Evolutionary conservation across 805 yeast genomes (phyloP), one percentile per base, ranked within the genome.

Genomic region (Nakazawaea wyomingensis): DNA sequence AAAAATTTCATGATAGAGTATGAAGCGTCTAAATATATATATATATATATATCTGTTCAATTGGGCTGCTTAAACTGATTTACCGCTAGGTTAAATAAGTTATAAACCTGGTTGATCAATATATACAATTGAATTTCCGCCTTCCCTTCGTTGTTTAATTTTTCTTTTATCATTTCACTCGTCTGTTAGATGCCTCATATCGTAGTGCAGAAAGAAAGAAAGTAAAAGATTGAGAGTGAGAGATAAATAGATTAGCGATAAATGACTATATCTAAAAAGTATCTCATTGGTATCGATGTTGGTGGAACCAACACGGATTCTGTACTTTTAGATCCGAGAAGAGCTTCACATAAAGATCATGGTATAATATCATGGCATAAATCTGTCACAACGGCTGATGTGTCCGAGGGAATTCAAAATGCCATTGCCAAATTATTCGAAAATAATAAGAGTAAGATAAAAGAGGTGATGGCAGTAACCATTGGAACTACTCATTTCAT

Each of bases 241-340:
- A 9, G 27, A 24, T 8, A 8, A 24, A 9, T 24, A 11, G 8
- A 24, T 11, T 19, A 11, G 7, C 11, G 14, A 17, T 5, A 9
- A 11, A 45, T 41, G 50, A 40, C 43, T 11, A 30, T 33, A 7
- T 13, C 30, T 3, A 43, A 39, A 24, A 45, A 42, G 3, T 39
- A 51, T 30, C 48, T 67, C 7, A 63, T 72, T 28, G 78, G 77
- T 19, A 68, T 72, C 16, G 78, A 72, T 51, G 76, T 72, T 34
- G 78, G 78, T 19, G 77, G 77, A 13, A 72, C 77, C 29, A 71
- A 71, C 56, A 69, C 76, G 1, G 77, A 72, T 52, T 61, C 71
- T 18, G 77, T 72, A 26, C 52, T 72, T 19, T 45, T 72, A 6
- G 69, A 71, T 41, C 71, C 76, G 1, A 36, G 57, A 5, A 33